These are phyloP conservation scores for Aspergillus alliaceus DNA, from an alignment of 2,329 filamentous ascomycete genomes.

Conservation along the genomic window DNA sequence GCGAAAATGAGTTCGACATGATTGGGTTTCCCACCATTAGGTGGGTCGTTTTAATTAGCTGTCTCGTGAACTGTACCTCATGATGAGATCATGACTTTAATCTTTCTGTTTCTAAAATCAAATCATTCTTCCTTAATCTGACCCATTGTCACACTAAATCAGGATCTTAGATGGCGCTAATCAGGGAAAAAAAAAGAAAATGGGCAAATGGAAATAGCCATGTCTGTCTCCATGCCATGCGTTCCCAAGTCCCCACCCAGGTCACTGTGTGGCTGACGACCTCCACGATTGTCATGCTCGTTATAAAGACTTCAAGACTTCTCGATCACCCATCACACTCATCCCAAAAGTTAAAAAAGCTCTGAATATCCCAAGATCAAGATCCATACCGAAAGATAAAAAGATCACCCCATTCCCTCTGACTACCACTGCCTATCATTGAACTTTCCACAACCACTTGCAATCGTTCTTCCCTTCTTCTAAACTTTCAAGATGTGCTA, in stretches of 20 bases:
- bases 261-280: slow-evolving; percentile 4
- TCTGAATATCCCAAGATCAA: neutral
- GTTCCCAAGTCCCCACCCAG: slow-evolving; percentile 10
- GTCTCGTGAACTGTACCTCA: neutral
- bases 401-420: neutral
- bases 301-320: slow-evolving; percentile 20
- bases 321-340: slow-evolving; percentile 2
- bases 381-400: neutral
- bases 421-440: neutral
- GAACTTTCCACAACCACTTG: neutral
- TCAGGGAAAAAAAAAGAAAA: slow-evolving; percentile 2
- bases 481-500: slow-evolving; percentile 34
- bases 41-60: neutral
- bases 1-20: neutral
- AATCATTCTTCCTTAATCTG: slow-evolving; percentile 10
- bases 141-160: neutral
- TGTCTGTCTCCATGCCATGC: slow-evolving; percentile 17
- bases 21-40: neutral
- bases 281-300: slow-evolving; percentile 10
- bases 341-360: neutral
- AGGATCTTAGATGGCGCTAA: neutral
- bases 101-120: slow-evolving; percentile 10
- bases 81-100: slow-evolving; percentile 14
- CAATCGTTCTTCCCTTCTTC: neutral
- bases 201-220: neutral